Conservation (phyloP, 495 filamentous ascomycete genomes). For the Daldinia loculata region DNA sequence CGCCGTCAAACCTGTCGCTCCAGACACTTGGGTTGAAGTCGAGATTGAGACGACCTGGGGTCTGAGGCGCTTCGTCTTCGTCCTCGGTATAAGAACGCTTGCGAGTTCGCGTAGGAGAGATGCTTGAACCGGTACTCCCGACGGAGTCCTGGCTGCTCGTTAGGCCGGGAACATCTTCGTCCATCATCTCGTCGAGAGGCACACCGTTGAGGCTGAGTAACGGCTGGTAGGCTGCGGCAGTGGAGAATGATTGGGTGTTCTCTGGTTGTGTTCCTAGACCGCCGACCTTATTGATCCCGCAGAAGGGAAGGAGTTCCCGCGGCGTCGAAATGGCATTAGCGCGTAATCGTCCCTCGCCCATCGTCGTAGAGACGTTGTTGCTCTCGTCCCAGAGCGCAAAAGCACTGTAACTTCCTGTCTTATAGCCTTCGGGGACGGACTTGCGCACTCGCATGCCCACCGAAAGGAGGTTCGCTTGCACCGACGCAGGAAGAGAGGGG, state of each 20-base stretch:
- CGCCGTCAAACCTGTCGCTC: constrained; percentile 42
- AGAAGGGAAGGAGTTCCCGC: constrained; percentile 76
- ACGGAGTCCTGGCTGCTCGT: constrained; percentile 54
- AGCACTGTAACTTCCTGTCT: constrained; percentile 67
- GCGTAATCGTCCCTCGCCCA: constrained; percentile 40
- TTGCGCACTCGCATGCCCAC: constrained; percentile 96
- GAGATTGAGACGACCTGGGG: constrained; percentile 34
- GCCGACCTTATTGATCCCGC: constrained; percentile 73
- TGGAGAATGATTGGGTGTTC: not conserved
- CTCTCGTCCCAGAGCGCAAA: constrained; percentile 57
- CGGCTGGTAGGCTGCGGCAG: constrained; percentile 19
- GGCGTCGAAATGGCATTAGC: constrained; percentile 44
- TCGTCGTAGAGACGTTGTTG: constrained; percentile 13
- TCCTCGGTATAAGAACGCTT: constrained; percentile 54
- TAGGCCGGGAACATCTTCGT: constrained; percentile 45
- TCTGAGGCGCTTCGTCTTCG: constrained; percentile 31
- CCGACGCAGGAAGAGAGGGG: constrained; percentile 63
- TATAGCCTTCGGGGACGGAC: constrained; percentile 90
- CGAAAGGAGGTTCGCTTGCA: constrained; percentile 80
- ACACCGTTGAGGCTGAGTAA: constrained; percentile 25
- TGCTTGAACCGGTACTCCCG: constrained; percentile 35
- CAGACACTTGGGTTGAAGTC: constrained; percentile 28
- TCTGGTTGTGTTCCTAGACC: constrained; percentile 59
- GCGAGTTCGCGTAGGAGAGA: constrained; percentile 36
- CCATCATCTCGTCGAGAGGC: constrained; percentile 21